Evolutionary conservation across 805 yeast species (phyloP).

Genomic region (Metschnikowia matae): DNA sequence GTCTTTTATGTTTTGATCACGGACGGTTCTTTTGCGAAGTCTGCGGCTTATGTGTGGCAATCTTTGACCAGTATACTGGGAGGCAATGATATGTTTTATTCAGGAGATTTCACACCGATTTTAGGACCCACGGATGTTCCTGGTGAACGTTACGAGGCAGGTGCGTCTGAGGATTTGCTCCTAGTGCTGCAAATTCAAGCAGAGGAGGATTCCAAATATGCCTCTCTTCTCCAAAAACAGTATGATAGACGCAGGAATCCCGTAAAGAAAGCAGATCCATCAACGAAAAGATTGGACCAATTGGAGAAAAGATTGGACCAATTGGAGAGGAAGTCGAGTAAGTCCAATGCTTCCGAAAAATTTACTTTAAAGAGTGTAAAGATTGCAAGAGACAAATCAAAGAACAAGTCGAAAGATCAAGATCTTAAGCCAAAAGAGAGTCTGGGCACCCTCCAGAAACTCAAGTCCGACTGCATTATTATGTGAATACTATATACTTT

Average conservation of each 20-base stretch:
- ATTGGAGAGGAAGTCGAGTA: no score
- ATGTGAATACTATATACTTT: not conserved
- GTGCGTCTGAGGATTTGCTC: conserved; percentile 13
- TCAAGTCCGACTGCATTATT: not conserved
- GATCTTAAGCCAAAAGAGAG: not conserved
- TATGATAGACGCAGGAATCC: conserved; percentile 16
- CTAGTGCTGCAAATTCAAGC: conserved; percentile 49
- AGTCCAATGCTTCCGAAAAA: no score
- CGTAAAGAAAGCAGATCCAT: not conserved
- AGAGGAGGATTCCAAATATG: conserved; percentile 53
- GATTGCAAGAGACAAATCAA: not conserved
- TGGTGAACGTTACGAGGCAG: conserved; percentile 3
- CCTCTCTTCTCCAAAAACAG: conserved; percentile 40
- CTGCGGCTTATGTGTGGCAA: conserved; percentile 69
- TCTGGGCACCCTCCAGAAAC: not conserved
- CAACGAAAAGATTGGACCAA: no score
- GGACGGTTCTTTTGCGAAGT: conserved; percentile 57
- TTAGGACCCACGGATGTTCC: conserved; percentile 21
- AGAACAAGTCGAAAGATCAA: not conserved
- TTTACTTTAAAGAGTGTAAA: no score
- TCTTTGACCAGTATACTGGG: conserved; percentile 66
- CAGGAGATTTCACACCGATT: conserved; percentile 58
- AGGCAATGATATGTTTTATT: conserved; percentile 60
- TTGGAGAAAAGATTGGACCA: not conserved
- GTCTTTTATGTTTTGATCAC: conserved; percentile 65